Percentiles rank a stretch among this genome's conserved stretches.
Conservation (phyloP, 202 grass and related monocot genomes). For the Hordeum pubiflorum region DNA sequence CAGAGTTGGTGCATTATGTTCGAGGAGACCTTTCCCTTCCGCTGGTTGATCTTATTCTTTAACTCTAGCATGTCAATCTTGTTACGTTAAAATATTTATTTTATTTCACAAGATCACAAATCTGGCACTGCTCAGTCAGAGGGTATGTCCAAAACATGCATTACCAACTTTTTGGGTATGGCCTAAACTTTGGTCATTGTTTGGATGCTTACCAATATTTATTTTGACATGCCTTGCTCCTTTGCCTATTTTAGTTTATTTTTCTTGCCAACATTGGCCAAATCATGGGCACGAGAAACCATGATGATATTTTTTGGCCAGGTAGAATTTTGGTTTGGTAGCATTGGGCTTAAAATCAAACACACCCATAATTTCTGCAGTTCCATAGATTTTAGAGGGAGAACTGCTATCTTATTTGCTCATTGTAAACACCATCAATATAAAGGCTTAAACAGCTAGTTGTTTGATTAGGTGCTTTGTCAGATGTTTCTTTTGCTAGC, state of each 20-base stretch:
- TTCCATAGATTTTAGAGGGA: background rate
- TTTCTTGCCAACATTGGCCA: background rate
- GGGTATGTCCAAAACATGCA: background rate
- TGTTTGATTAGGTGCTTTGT: background rate
- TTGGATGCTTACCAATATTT: background rate
- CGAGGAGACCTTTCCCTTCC: constrained; percentile 78
- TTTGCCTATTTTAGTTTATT: background rate
- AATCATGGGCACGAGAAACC: background rate
- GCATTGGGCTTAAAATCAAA: background rate
- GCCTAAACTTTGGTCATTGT: background rate
- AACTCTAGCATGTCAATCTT: background rate
- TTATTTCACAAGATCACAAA: background rate
- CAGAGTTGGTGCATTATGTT: constrained; percentile 98
- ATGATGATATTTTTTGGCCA: background rate
- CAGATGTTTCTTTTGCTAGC: background rate
- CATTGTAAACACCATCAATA: background rate
- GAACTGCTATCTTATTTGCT: constrained; percentile 9
- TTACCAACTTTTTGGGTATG: background rate
- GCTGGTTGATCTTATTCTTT: constrained; percentile 61
- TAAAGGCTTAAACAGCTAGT: background rate
- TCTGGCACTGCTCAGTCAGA: background rate
- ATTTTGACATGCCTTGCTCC: background rate
- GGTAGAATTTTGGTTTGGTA: background rate
- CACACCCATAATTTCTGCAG: background rate
- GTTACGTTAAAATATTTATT: background rate